Conservation (phyloP, 1,284 basidiomycete genomes). For the Naganishia sp. region DNA sequence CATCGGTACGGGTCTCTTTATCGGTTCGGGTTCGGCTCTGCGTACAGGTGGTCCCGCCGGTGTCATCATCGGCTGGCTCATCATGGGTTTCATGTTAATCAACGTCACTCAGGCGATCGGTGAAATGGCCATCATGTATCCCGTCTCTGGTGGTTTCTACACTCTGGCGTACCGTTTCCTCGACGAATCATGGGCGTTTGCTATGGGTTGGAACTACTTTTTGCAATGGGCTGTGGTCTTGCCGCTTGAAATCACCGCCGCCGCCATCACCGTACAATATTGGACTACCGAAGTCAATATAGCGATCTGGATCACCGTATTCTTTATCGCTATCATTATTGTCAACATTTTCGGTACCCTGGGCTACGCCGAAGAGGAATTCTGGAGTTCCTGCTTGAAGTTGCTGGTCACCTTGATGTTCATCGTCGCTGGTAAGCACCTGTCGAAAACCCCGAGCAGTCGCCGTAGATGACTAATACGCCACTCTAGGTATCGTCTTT, state of each 20-base stretch:
- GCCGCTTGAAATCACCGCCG: slow-evolving; percentile 56
- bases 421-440: slow-evolving; percentile 44
- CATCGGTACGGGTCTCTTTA: slow-evolving; percentile 43
- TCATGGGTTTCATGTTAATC: slow-evolving; percentile 49
- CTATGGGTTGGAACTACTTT: slow-evolving; percentile 53
- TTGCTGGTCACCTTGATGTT: slow-evolving; percentile 53
- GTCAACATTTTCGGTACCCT: slow-evolving; percentile 44
- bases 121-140: slow-evolving; percentile 56
- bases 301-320: slow-evolving; percentile 53
- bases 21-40: slow-evolving; percentile 57
- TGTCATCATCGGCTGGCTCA: slow-evolving; percentile 52
- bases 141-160: slow-evolving; percentile 57
- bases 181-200: slow-evolving; percentile 47
- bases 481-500: slow-evolving; percentile 32
- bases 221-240: slow-evolving; percentile 53
- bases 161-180: slow-evolving; percentile 51
- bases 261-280: slow-evolving; percentile 48
- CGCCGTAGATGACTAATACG: not conserved
- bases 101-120: slow-evolving; percentile 54
- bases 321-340: slow-evolving; percentile 44
- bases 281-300: slow-evolving; percentile 47
- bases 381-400: slow-evolving; percentile 52
- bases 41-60: slow-evolving; percentile 56
- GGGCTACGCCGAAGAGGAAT: slow-evolving; percentile 53
- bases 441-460: not conserved